Conservation (phyloP, 2,329 filamentous ascomycete genomes). For the Amauroascus verrucosus region DNA sequence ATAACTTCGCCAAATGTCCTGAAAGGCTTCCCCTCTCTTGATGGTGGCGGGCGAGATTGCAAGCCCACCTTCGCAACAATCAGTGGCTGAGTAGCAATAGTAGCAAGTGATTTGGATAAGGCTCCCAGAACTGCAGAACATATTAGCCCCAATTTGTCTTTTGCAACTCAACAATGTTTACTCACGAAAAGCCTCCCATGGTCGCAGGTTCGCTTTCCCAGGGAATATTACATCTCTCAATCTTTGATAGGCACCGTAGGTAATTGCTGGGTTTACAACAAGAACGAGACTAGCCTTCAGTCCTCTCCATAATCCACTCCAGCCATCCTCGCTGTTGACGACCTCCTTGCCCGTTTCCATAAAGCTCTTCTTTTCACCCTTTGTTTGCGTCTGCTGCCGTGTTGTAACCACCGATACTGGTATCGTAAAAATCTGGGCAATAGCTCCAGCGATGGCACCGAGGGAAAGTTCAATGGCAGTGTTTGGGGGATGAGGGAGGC, state of each 20-base stretch:
- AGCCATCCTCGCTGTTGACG: slow-evolving; percentile 78
- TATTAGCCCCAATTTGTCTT: slow-evolving; percentile 8
- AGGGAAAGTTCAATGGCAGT: slow-evolving; percentile 74
- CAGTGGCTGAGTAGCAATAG: slow-evolving; percentile 82
- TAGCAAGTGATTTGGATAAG: slow-evolving; percentile 84
- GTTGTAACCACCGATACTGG: slow-evolving; percentile 93
- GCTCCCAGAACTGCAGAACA: slow-evolving; percentile 66
- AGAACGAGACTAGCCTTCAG: slow-evolving; percentile 91
- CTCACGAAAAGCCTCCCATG: slow-evolving; percentile 86
- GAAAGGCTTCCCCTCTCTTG: slow-evolving; percentile 79
- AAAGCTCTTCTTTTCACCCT: slow-evolving; percentile 73
- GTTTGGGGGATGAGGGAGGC: slow-evolving; percentile 54
- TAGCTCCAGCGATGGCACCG: slow-evolving; percentile 75
- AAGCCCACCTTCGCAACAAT: slow-evolving; percentile 97
- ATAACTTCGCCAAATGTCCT: slow-evolving; percentile 91
- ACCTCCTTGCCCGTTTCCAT: slow-evolving; percentile 83
- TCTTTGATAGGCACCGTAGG: slow-evolving; percentile 91
- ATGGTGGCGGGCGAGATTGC: slow-evolving; percentile 81
- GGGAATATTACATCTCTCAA: slow-evolving; percentile 69
- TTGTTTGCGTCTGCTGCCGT: slow-evolving; percentile 84
- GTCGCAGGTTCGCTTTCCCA: slow-evolving; percentile 61
- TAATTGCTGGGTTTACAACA: slow-evolving; percentile 93
- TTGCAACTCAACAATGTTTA: slow-evolving; percentile 21
- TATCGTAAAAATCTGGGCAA: slow-evolving; percentile 93
- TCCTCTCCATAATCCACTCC: slow-evolving; percentile 83